These are phyloP conservation scores for Chloris gayana DNA, from an alignment of 176 grass and related monocot species.

Conservation along the genomic window DNA sequence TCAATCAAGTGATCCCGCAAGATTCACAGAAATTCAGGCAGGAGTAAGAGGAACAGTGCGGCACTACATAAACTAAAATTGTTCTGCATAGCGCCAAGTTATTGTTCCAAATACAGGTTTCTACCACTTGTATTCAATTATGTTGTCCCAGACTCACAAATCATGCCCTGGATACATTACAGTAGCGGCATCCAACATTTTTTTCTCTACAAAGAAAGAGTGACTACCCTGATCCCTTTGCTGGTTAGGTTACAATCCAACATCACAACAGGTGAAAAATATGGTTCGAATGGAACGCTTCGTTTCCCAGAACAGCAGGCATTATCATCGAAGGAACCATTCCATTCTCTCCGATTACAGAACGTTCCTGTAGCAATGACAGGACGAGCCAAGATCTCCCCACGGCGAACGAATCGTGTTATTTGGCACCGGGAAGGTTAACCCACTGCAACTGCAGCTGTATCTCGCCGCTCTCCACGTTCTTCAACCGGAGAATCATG, in stretches of 20 bases:
- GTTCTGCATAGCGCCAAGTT: not conserved
- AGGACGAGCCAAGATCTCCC: not conserved
- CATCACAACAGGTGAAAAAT: constrained; percentile 15
- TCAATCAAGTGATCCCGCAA: not conserved
- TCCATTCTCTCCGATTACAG: not conserved
- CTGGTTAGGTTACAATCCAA: constrained; percentile 38
- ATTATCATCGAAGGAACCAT: not conserved
- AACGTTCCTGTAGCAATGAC: not conserved
- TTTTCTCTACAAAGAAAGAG: not conserved
- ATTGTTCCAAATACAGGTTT: not conserved
- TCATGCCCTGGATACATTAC: constrained; percentile 16
- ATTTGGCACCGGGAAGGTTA: constrained; percentile 33
- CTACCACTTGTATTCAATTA: constrained; percentile 20
- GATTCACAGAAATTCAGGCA: not conserved
- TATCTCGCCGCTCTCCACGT: constrained; percentile 87
- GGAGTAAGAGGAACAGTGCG: not conserved
- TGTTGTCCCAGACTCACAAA: constrained; percentile 32
- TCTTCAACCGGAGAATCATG: constrained; percentile 71
- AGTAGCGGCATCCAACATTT: not conserved
- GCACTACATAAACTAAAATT: too few species aligned
- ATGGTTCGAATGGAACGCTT: constrained; percentile 15
- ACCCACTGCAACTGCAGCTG: constrained; percentile 79
- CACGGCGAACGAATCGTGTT: not conserved
- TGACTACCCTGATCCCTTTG: constrained; percentile 20
- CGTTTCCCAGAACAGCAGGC: not conserved